Percentiles rank a stretch among this genome's conserved stretches.
phyloP scores from a whole-genome alignment of 2,329 filamentous ascomycete species.

The Colletotrichum incanum region DNA sequence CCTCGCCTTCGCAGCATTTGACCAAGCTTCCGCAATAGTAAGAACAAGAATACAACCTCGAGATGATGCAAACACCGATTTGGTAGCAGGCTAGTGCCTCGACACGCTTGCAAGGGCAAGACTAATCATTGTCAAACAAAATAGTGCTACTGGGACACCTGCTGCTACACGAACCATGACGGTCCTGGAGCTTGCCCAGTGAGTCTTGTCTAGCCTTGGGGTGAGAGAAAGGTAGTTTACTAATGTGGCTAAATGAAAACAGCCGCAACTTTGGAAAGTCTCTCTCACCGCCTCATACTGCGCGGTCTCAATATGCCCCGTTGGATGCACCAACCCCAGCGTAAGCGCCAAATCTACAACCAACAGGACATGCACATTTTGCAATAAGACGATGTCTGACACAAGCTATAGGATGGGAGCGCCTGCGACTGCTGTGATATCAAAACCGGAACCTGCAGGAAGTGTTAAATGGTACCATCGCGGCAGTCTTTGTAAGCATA shows the following conservation, averaged over 20 bases:
- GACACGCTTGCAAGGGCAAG: neutral
- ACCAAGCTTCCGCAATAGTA: neutral
- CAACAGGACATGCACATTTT: neutral
- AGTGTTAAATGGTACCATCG: neutral
- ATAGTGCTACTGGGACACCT: neutral
- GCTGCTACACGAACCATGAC: neutral
- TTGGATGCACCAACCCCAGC: neutral
- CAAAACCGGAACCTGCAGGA: neutral
- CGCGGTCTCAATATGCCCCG: neutral
- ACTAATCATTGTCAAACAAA: neutral
- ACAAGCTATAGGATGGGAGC: neutral
- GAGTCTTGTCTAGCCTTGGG: neutral
- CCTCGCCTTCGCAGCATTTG: neutral
- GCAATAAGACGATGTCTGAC: neutral
- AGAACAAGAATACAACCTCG: neutral
- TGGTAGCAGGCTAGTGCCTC: neutral
- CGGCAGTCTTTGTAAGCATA: neutral
- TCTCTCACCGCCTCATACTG: neutral
- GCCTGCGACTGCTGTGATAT: neutral
- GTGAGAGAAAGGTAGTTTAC: neutral
- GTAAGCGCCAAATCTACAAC: neutral
- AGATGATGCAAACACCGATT: neutral
- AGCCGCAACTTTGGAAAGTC: constrained; percentile 3
- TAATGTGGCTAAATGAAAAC: neutral
- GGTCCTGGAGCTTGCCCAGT: constrained; percentile 5